A percentile compares a stretch with the other conserved stretches of the same genome.
Evolutionary conservation across 2,329 filamentous ascomycete genomes (phyloP).

Genomic region (Penicillium digitatum): DNA sequence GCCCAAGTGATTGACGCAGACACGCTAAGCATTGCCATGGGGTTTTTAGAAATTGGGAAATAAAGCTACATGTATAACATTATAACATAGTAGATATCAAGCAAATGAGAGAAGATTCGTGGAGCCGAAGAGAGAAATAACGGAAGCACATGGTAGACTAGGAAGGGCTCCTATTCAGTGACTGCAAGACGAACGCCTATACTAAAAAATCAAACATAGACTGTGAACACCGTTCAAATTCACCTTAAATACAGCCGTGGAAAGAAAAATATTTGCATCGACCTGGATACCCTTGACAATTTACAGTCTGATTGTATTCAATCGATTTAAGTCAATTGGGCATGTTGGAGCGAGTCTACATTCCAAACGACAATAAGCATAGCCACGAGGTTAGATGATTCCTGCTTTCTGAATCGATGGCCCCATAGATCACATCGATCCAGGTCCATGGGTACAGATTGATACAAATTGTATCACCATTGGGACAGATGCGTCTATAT

Average conservation of each 20-base stretch:
- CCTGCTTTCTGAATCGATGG: not conserved
- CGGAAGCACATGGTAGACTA: too few relatives aligned
- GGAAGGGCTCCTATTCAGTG: too few relatives aligned
- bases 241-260: too few relatives aligned
- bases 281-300: not conserved
- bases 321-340: not conserved
- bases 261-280: not conserved
- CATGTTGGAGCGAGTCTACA: not conserved
- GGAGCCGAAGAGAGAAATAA: too few relatives aligned
- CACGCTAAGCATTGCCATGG: constrained; percentile 33
- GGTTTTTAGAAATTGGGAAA: constrained; percentile 30
- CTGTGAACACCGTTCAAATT: too few relatives aligned
- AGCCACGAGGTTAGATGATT: not conserved
- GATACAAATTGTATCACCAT: not conserved
- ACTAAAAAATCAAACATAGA: too few relatives aligned
- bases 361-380: not conserved
- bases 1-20: constrained; percentile 27
- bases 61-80: not conserved
- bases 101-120: too few relatives aligned
- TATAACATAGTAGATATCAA: not conserved
- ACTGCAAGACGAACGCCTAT: too few relatives aligned
- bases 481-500: not conserved
- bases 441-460: not conserved
- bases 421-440: not conserved
- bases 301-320: not conserved